phyloP scores from a whole-genome alignment of 352 stramenopile species.

The Phytophthora ramorum region DNA sequence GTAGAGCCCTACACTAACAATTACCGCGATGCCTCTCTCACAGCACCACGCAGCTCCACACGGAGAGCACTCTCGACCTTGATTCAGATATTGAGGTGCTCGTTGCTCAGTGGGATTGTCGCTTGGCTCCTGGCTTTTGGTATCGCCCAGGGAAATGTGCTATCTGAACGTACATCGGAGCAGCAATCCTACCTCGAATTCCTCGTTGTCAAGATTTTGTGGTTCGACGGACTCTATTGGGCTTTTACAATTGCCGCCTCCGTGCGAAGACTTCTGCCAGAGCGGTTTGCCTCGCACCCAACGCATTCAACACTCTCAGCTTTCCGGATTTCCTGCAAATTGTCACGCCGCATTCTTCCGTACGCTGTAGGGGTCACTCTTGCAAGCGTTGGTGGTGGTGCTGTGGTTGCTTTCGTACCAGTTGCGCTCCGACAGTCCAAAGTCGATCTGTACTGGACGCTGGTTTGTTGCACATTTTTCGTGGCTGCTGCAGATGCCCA shows the following conservation, averaged over 20 bases:
- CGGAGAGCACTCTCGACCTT: neutral
- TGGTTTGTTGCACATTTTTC: neutral
- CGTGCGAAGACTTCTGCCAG: neutral
- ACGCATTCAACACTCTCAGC: neutral
- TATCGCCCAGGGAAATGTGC: neutral
- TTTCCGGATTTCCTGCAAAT: neutral
- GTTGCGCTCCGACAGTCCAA: neutral
- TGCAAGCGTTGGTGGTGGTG: neutral
- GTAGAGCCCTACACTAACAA: neutral
- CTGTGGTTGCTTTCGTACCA: neutral
- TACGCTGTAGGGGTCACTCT: neutral
- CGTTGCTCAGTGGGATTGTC: neutral
- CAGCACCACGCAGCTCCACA: neutral
- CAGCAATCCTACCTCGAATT: neutral
- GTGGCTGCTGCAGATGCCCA: neutral
- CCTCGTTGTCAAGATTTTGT: neutral
- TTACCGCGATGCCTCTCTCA: neutral
- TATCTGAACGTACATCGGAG: neutral
- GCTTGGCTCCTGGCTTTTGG: neutral
- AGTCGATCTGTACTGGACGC: neutral
- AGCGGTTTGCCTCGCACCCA: neutral
- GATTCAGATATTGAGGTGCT: neutral
- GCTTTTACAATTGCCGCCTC: neutral
- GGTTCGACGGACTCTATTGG: neutral
- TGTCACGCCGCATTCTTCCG: neutral